These are phyloP conservation scores for Lachnellula subtilissima DNA, from an alignment of 2,329 filamentous ascomycete species.

Conservation along the genomic window DNA sequence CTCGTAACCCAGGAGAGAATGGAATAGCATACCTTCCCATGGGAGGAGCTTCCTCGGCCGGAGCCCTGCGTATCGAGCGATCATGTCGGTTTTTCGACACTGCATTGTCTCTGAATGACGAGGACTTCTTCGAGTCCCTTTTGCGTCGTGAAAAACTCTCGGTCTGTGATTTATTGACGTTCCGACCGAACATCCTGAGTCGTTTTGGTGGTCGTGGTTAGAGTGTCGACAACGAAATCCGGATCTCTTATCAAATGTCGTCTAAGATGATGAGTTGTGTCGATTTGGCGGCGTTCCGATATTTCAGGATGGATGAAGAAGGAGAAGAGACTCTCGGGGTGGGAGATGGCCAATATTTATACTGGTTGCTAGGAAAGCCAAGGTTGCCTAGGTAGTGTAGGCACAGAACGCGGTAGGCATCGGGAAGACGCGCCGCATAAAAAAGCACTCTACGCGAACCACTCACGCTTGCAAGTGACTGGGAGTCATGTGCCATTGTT, in stretches of 20 bases:
- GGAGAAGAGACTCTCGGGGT: background rate
- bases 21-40: conserved; percentile 21
- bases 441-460: conserved; percentile 11
- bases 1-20: background rate
- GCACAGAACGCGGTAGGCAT: conserved; percentile 4
- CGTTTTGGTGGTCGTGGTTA: conserved; percentile 1
- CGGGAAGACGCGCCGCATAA: conserved; percentile 15
- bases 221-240: conserved; percentile 4
- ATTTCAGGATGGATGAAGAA: conserved; percentile 6
- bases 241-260: conserved; percentile 9
- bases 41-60: conserved; percentile 23
- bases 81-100: conserved; percentile 32
- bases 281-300: conserved; percentile 1
- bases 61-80: conserved; percentile 23
- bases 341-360: conserved; percentile 14
- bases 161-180: conserved; percentile 26
- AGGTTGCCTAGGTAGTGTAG: conserved; percentile 9
- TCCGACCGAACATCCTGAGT: conserved; percentile 27
- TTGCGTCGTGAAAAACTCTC: conserved; percentile 31
- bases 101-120: conserved; percentile 33
- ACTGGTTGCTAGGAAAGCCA: conserved; percentile 8
- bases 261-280: conserved; percentile 1
- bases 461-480: conserved; percentile 16
- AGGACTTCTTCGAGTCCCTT: conserved; percentile 22
- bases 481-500: conserved; percentile 11